These are phyloP conservation scores for Mytilinidion resinicola DNA, from an alignment of 495 filamentous ascomycete genomes.

Conservation along the genomic window DNA sequence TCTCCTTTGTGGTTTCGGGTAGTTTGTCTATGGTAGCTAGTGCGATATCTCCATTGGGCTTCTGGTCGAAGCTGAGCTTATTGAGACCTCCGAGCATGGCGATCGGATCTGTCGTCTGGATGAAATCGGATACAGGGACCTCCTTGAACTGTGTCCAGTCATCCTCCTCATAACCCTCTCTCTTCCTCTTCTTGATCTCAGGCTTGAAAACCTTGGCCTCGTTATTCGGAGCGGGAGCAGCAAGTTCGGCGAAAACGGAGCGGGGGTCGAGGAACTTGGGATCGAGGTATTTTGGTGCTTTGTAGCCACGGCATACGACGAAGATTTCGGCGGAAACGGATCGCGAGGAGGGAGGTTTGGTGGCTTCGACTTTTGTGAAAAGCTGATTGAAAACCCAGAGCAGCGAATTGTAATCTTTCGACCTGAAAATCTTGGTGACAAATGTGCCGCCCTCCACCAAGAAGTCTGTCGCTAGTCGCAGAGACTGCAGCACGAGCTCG, in stretches of 20 bases:
- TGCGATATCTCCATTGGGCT: constrained; percentile 73
- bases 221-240: constrained; percentile 83
- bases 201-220: constrained; percentile 98
- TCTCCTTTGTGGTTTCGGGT: constrained; percentile 88
- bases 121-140: constrained; percentile 79
- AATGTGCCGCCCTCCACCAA: constrained; percentile 85
- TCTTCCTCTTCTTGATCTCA: constrained; percentile 91
- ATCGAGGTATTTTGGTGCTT: constrained; percentile 87
- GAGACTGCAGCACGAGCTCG: constrained; percentile 81
- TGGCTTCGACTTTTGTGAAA: constrained; percentile 90
- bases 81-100: constrained; percentile 88
- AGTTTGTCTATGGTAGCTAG: constrained; percentile 78
- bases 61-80: constrained; percentile 71
- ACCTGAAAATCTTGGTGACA: constrained; percentile 95
- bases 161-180: constrained; percentile 95
- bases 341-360: constrained; percentile 90
- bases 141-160: constrained; percentile 92
- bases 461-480: constrained; percentile 94
- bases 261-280: constrained; percentile 86
- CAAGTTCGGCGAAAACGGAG: constrained; percentile 90
- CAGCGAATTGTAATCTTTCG: constrained; percentile 93
- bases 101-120: constrained; percentile 91
- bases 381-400: constrained; percentile 98
- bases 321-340: constrained; percentile 98
- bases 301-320: constrained; percentile 90